Percentiles rank a stretch among this genome's conserved stretches.
Evolutionary conservation across 805 yeast genomes (phyloP).

Genomic region (Scheffersomyces coipomensis): DNA sequence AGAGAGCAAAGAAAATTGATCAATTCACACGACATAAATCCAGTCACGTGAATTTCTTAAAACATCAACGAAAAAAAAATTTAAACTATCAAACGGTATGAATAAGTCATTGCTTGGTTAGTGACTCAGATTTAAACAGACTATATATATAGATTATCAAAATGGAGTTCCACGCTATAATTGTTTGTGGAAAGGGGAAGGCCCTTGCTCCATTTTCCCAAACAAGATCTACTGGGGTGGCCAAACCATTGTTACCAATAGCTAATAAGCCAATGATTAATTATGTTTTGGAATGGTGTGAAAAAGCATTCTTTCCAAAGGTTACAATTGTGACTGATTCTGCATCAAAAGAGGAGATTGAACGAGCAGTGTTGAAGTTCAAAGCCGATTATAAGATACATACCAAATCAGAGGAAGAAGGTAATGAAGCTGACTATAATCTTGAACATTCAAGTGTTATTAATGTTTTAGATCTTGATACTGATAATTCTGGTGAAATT

Average conservation of each 20-base stretch:
- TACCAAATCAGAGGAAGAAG: conserved; percentile 10
- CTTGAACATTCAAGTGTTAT: conserved; percentile 17
- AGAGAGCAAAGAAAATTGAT: no score
- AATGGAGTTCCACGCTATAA: conserved; percentile 92
- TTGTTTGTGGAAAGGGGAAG: conserved; percentile 84
- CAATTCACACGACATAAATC: no score
- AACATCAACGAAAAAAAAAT: no score
- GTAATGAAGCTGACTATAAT: conserved; percentile 7
- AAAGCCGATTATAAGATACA: conserved; percentile 12
- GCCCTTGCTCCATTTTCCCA: conserved; percentile 70
- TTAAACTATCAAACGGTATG: no score
- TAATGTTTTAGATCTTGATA: conserved; percentile 18
- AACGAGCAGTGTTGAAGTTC: conserved; percentile 1
- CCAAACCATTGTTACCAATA: conserved; percentile 86
- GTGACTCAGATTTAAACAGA: not conserved
- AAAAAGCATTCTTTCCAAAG: conserved; percentile 71
- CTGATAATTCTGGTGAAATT: conserved; percentile 60
- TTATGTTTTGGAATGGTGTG: conserved; percentile 92
- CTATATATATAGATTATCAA: conserved; percentile 2
- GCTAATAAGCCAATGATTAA: conserved; percentile 88
- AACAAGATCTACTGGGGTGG: conserved; percentile 57
- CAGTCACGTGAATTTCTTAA: no score
- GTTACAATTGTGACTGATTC: conserved; percentile 61
- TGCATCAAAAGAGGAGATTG: conserved; percentile 33
- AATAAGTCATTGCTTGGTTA: not conserved